These are phyloP conservation scores for Aspergillus pseudotamarii DNA, from an alignment of 2,329 filamentous ascomycete genomes.

Conservation along the genomic window DNA sequence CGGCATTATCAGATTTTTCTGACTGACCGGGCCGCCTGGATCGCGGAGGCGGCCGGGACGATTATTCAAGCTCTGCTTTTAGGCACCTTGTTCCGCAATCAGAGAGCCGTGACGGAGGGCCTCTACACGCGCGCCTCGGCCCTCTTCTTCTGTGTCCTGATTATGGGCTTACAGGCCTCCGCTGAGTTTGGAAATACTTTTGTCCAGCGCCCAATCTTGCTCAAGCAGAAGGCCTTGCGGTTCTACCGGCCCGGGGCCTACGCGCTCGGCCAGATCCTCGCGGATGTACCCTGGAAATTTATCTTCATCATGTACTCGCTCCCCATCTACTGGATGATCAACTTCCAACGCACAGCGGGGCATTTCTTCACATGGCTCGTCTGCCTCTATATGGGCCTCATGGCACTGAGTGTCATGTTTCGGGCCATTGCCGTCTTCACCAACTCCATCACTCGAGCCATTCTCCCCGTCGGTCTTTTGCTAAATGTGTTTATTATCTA, in stretches of 20 bases:
- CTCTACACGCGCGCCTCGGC: slow-evolving; percentile 16
- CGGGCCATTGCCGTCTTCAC: slow-evolving; percentile 71
- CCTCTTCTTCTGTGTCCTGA: slow-evolving; percentile 18
- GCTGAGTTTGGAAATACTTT: slow-evolving; percentile 18
- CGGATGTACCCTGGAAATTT: slow-evolving; percentile 72
- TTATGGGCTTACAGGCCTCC: slow-evolving; percentile 14
- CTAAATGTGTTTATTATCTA: slow-evolving; percentile 79
- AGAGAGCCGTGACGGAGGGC: slow-evolving; percentile 1
- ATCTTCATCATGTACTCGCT: slow-evolving; percentile 70
- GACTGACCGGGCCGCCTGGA: slow-evolving; percentile 6
- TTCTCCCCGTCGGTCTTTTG: slow-evolving; percentile 75
- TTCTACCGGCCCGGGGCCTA: slow-evolving; percentile 73
- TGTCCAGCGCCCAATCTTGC: slow-evolving; percentile 15
- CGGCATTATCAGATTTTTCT: slow-evolving; percentile 9
- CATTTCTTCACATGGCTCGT: slow-evolving; percentile 73
- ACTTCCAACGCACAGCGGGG: slow-evolving; percentile 64
- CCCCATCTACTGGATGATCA: slow-evolving; percentile 75
- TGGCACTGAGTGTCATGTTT: slow-evolving; percentile 75
- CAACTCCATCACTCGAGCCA: slow-evolving; percentile 78
- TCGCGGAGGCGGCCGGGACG: slow-evolving; percentile 6
- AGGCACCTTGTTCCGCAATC: slow-evolving; percentile 20
- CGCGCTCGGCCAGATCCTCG: slow-evolving; percentile 72
- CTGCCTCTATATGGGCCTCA: slow-evolving; percentile 50
- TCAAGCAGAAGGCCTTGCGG: slow-evolving; percentile 18
- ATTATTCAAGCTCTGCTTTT: slow-evolving; percentile 17